A percentile compares a stretch with the other conserved stretches of the same genome.
phyloP scores from a whole-genome alignment of 2,329 filamentous ascomycete genomes.

The Colletotrichum tanaceti region DNA sequence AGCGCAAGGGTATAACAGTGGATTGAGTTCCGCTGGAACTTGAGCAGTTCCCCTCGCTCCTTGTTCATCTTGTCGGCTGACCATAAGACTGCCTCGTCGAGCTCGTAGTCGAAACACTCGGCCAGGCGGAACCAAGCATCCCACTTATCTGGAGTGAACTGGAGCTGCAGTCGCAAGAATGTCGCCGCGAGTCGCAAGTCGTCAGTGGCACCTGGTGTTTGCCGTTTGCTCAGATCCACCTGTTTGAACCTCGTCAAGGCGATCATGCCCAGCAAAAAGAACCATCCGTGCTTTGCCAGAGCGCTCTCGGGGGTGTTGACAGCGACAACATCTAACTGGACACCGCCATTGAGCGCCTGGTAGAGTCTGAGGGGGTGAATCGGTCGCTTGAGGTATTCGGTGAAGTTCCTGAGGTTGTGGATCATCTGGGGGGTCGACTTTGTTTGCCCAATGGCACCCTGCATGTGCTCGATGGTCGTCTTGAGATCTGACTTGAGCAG shows the following conservation, averaged over 20 bases:
- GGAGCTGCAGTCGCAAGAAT: constrained; percentile 83
- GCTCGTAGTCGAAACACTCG: constrained; percentile 87
- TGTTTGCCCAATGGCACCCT: constrained; percentile 82
- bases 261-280: constrained; percentile 89
- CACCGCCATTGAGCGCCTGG: constrained; percentile 81
- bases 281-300: constrained; percentile 88
- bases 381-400: constrained; percentile 82
- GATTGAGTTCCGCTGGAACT: constrained; percentile 81
- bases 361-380: constrained; percentile 86
- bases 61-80: constrained; percentile 92
- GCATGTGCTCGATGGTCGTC: constrained; percentile 90
- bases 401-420: constrained; percentile 88
- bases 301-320: constrained; percentile 76
- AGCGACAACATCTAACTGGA: constrained; percentile 77
- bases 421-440: constrained; percentile 83
- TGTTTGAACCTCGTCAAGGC: constrained; percentile 85
- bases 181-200: constrained; percentile 85
- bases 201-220: constrained; percentile 82
- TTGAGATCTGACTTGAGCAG: constrained; percentile 92
- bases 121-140: constrained; percentile 91
- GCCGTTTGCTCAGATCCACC: constrained; percentile 76
- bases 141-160: constrained; percentile 85
- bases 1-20: constrained; percentile 78
- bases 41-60: constrained; percentile 78
- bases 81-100: constrained; percentile 90